Conservation (phyloP, 1,139 yeast genomes). For the Schwanniomyces etchellsii region DNA sequence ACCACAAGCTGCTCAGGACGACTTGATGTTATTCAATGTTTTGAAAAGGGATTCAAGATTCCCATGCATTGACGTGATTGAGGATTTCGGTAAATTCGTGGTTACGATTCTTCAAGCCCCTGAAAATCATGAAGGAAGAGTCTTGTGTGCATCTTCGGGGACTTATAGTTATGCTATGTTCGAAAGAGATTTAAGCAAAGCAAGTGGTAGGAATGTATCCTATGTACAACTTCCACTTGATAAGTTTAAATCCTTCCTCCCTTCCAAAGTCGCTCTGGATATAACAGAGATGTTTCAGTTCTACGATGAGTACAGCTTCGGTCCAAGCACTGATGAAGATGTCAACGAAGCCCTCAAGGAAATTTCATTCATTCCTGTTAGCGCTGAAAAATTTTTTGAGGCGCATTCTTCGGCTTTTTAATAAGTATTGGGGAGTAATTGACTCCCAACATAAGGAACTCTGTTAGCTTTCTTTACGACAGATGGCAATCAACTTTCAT, state of each 20-base stretch:
- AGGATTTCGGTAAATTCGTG: constrained; percentile 5
- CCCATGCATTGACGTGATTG: constrained; percentile 2
- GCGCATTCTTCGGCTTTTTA: no score
- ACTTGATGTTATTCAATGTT: constrained; percentile 2
- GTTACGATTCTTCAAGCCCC: constrained; percentile 4
- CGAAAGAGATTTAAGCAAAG: constrained; percentile 1
- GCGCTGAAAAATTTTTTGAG: background rate
- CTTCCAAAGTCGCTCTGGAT: constrained; percentile 3
- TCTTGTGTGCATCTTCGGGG: constrained; percentile 3
- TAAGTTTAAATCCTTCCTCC: constrained; percentile 1
- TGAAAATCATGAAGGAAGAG: constrained; percentile 5
- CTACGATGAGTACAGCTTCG: constrained; percentile 3
- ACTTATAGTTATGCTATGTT: constrained; percentile 2
- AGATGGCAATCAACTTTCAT: no score
- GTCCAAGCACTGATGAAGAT: constrained; percentile 2
- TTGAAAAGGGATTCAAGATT: background rate
- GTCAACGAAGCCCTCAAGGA: constrained; percentile 1
- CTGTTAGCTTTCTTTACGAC: no score
- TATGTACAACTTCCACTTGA: constrained; percentile 4
- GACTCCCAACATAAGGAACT: no score
- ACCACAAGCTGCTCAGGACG: constrained; percentile 4
- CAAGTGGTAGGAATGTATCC: constrained; percentile 2
- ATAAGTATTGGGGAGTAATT: no score
- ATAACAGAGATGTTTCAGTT: constrained; percentile 3
- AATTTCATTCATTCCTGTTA: background rate